Conservation (phyloP, 345 rosid species). For the Crucihimalaya himalaica region DNA sequence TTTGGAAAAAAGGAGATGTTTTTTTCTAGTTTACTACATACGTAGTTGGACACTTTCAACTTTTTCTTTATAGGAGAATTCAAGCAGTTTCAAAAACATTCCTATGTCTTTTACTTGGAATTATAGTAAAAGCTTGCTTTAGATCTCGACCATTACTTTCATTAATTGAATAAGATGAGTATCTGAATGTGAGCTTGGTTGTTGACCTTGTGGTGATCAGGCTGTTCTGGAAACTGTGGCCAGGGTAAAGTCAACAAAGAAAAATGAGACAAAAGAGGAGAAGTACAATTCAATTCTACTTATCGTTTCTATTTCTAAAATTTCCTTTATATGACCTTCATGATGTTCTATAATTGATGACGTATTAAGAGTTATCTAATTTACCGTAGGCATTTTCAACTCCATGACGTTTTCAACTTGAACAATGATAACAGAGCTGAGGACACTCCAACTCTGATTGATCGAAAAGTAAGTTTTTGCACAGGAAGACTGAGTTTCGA, state of each 20-base stretch:
- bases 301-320: not conserved
- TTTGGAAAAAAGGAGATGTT: not conserved
- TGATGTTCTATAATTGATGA: not conserved
- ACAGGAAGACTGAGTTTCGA: not conserved
- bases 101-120: not conserved
- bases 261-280: constrained; percentile 80
- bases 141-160: not conserved
- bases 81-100: not conserved
- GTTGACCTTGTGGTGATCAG: constrained; percentile 48
- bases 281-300: constrained; percentile 56
- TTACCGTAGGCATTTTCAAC: constrained; percentile 63
- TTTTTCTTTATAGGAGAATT: not conserved
- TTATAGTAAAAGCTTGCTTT: not conserved
- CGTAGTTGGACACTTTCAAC: not conserved
- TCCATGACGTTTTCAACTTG: constrained; percentile 80
- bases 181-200: constrained; percentile 24
- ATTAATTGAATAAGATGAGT: constrained; percentile 5
- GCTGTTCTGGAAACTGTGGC: constrained; percentile 96
- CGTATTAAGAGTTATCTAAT: not conserved
- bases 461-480: constrained; percentile 62
- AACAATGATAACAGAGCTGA: constrained; percentile 83
- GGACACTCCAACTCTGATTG: constrained; percentile 88
- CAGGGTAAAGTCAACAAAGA: constrained; percentile 67
- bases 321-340: not conserved
- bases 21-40: not conserved